Evolutionary conservation across 75 land plant species (phyloP), one percentile per base, ranked within the genome.

Genomic region (Ceratopteris richardii): DNA sequence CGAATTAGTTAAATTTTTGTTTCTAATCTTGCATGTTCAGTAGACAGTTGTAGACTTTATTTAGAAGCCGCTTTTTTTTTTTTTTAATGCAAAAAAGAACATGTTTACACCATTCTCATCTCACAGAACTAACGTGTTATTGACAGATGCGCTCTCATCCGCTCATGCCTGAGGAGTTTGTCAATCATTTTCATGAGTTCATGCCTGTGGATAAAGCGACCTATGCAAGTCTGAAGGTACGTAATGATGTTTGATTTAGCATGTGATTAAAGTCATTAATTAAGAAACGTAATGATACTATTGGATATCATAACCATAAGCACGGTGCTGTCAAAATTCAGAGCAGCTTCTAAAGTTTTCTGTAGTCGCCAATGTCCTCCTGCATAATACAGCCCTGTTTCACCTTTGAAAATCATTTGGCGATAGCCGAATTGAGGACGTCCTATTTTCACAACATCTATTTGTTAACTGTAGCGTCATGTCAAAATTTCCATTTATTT

Each of bases 101-200:
- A 12, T 18, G 9, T 22, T 12, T 18, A n/a, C n/a, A n/a, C n/a
- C n/a, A n/a, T n/a, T n/a, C n/a, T n/a, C n/a, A n/a, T n/a, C n/a
- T n/a, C n/a, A n/a, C n/a, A n/a, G n/a, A n/a, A n/a, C n/a, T n/a
- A 12, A 20, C 7, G 24, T 48, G 51, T 48, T 48, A 6, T 5
- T 48, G 21, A 25, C 56, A 46, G 50, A 5, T 46, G 50, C 50
- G 22, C 4, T 46, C 50, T 14, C 50, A 46, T 46, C 12, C 50
- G 17, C 50, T 46, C 22, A 21, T 46, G 14, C 50, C 50, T 2
- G 50, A 46, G 50, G 50, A 46, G 50, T 14, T 46, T 3, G 17
- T 46, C 50, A 21, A n/a, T 46, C 50, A 21, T 46, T 21, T 46
- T 18, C 22, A 21, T n/a, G 50, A 46, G 22, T 46, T 46, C 17